phyloP scores from a whole-genome alignment of 495 filamentous ascomycete species.

The Aspergillus incahuasiensis region DNA sequence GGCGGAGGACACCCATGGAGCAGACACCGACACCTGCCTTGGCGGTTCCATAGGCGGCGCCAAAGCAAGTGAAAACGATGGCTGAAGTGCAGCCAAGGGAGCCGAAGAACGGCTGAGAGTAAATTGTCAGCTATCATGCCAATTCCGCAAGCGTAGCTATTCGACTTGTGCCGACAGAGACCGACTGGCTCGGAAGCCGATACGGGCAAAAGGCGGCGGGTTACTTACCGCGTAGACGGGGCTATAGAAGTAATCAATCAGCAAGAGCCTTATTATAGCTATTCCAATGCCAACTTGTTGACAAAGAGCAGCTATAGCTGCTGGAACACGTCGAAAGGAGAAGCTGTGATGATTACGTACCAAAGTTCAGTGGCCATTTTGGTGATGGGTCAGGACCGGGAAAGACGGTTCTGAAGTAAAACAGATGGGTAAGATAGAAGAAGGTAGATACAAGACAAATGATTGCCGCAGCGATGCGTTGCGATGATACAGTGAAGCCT shows the following conservation, averaged over 20 bases:
- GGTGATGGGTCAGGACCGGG: constrained; percentile 20
- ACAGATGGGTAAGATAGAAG: constrained; percentile 6
- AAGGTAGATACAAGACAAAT: constrained; percentile 11
- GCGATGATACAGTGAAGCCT: constrained; percentile 29
- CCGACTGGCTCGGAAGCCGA: constrained; percentile 8
- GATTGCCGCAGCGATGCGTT: constrained; percentile 25
- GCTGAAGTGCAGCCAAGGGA: constrained; percentile 98
- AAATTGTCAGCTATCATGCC: constrained; percentile 23
- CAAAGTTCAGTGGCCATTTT: constrained; percentile 64
- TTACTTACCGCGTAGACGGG: constrained; percentile 97
- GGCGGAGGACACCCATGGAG: constrained; percentile 94
- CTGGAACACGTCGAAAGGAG: constrained; percentile 31
- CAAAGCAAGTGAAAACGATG: constrained; percentile 99
- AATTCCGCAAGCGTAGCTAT: not conserved
- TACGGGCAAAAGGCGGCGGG: constrained; percentile 11
- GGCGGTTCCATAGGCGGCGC: constrained; percentile 96
- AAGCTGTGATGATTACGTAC: constrained; percentile 43
- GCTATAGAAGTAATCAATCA: constrained; percentile 43
- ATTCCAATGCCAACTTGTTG: constrained; percentile 37
- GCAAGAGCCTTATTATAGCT: not conserved
- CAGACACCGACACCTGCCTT: constrained; percentile 99
- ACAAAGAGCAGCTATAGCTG: constrained; percentile 26
- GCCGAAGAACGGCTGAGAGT: constrained; percentile 89
- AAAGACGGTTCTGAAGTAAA: constrained; percentile 8
- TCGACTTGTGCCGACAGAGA: not conserved